Evolutionary conservation across 2,329 filamentous ascomycete genomes (phyloP).

Genomic region (Aspergillus japonicus): DNA sequence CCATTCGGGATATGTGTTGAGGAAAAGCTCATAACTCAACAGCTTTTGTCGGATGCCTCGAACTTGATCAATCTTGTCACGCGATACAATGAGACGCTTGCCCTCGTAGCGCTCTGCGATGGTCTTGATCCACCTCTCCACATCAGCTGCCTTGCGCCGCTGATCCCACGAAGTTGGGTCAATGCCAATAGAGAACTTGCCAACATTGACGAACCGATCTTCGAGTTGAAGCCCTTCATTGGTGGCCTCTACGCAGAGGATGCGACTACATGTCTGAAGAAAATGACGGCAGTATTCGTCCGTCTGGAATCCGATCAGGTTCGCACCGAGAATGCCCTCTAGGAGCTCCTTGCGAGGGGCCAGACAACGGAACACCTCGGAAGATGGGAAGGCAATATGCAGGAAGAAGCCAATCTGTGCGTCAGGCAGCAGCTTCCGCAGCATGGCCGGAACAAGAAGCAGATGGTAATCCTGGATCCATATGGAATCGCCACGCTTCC

Average conservation of each 20-base stretch:
- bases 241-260: slow-evolving; percentile 86
- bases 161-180: slow-evolving; percentile 73
- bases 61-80: slow-evolving; percentile 91
- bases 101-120: slow-evolving; percentile 81
- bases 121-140: slow-evolving; percentile 73
- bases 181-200: slow-evolving; percentile 83
- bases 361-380: slow-evolving; percentile 90
- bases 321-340: slow-evolving; percentile 89
- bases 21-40: slow-evolving; percentile 85
- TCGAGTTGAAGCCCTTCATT: slow-evolving; percentile 86
- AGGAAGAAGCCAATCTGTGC: slow-evolving; percentile 96
- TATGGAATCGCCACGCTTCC: slow-evolving; percentile 88
- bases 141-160: slow-evolving; percentile 69
- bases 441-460: slow-evolving; percentile 81
- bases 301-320: slow-evolving; percentile 90
- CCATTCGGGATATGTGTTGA: slow-evolving; percentile 92
- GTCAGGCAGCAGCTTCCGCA: slow-evolving; percentile 80
- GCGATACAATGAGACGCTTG: slow-evolving; percentile 86
- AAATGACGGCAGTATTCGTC: slow-evolving; percentile 93
- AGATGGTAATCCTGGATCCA: slow-evolving; percentile 98
- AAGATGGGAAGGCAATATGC: slow-evolving; percentile 92
- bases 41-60: slow-evolving; percentile 92
- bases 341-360: slow-evolving; percentile 83
- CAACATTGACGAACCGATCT: slow-evolving; percentile 88
- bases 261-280: slow-evolving; percentile 87